phyloP scores from a whole-genome alignment of 202 grass and related monocot species.

The Carex arenaria region DNA sequence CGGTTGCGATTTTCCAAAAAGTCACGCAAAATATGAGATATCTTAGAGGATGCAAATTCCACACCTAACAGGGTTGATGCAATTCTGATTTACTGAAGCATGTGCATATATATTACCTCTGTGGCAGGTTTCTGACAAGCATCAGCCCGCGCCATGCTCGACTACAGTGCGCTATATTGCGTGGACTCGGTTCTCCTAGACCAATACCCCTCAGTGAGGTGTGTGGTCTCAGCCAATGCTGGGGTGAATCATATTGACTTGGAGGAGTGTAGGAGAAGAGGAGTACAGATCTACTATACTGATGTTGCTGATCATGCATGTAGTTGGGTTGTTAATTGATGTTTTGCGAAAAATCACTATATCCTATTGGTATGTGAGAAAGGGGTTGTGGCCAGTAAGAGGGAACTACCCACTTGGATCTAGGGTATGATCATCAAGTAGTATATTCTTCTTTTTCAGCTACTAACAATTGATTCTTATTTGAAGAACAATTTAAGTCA shows the following conservation, averaged over 20 bases:
- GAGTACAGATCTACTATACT: conserved; percentile 14
- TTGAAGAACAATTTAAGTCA: not conserved
- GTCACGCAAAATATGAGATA: no score
- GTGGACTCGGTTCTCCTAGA: conserved; percentile 23
- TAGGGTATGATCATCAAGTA: conserved; percentile 1
- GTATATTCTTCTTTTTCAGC: not conserved
- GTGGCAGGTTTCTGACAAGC: not conserved
- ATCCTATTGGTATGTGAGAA: conserved; percentile 19
- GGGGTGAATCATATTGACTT: conserved; percentile 38
- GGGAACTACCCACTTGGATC: no score
- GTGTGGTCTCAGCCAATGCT: conserved; percentile 23
- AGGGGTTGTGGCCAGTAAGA: conserved; percentile 31
- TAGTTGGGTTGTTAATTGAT: conserved; percentile 34
- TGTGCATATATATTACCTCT: no score
- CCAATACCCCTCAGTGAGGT: not conserved
- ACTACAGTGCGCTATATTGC: not conserved
- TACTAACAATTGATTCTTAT: not conserved
- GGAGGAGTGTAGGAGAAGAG: conserved; percentile 31
- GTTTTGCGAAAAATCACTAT: conserved; percentile 31
- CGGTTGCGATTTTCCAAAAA: no score
- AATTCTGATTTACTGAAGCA: no score
- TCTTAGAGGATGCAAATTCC: no score
- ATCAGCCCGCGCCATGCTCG: not conserved
- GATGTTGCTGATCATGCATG: conserved; percentile 37
- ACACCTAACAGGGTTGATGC: no score